Base-by-base conservation (phyloP, 176 grass and related monocot genomes). In the Aegilops bicornis region DNA sequence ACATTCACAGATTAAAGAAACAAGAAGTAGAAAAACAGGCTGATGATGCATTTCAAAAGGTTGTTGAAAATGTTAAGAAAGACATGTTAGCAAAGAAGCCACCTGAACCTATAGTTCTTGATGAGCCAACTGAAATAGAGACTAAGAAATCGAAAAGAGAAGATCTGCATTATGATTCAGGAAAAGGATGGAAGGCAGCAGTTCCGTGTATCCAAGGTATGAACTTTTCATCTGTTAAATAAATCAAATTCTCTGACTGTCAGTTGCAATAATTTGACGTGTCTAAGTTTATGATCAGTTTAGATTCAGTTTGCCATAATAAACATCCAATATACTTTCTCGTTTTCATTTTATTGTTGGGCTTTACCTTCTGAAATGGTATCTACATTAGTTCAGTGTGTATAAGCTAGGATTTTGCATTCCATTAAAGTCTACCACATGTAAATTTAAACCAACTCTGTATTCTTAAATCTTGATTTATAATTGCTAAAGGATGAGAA, bases 101-200 rank as follows among this genome's bases (percentile, higher is more conserved):
- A 58, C 14, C 76, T 78, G 78, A 87, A 84, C 66, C 78, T 82
- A 84, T 89, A 69, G 39, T 92, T 89, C n/a, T 91, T 22, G 89
- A 94, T 29, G 69, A 84, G 8, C 66, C 45, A 77, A 10, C 76
- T 73, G 85, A 92, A 90, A 59, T 36, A 64, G 30, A 85, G 40
- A 66, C 71, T 6, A 82, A 79, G 74, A 94, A 91, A 86, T 40
- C 22, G n/a, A 11, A 92, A 90, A 83, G 78, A 84, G 77, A 96
- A 92, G 25, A 88, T 98, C 1, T 75, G 92, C n/a, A 88, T 98
- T 86, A 90, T 87, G 29, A 70, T 98, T 76, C 92, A 98, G 87
- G 92, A 90, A 54, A 98, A 92, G 80, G 79, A 89, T 74, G 88
- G 72, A 10, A 79, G 91, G 13, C 91, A 93, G 48, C 90, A 87